Base-by-base conservation (phyloP, 257 asterid genomes). In the Parsonsia alboflavescens region DNA sequence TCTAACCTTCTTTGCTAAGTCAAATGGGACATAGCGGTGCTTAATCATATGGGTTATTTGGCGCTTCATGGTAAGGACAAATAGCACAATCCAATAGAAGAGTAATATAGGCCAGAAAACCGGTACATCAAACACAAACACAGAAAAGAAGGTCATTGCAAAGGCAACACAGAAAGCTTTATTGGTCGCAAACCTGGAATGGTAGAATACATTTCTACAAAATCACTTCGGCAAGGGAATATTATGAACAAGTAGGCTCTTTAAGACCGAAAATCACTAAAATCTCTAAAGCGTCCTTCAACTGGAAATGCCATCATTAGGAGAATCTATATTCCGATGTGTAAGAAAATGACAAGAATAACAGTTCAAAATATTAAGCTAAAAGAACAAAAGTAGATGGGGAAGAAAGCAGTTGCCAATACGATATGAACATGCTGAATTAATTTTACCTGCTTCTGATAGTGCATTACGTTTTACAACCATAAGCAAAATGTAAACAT, bases 81-180 rank as follows among this genome's bases (percentile, higher is more conserved):
- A 86, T 68, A 91, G 90, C 59, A 89, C 93, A 57, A 89, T 64
- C 97, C 97, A 91, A 86, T 91, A 91, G 80, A 78, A 85, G 74
- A 89, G 75, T 81, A 91, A 82, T 77, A 91, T 85, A 49, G 97
- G 97, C 97, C 97, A 91, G 76, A 89, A 91, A 39, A 88, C 97
- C 2, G 93, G 96, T 71, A 91, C 93, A 77, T 91, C 97, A 71
- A 89, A 91, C 79, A 89, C 97, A 71, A 89, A 91, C 79, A 89
- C 70, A 46, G 97, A 89, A 74, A 91, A 89, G 87, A 91, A 86
- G 78, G 97, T 91, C 96, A 91, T 88, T 71, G 81, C 53, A 68
- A 91, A 88, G 56, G 93, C 93, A 63, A 91, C 76, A 70, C 86
- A 86, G 85, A 86, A 81, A 54, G 97, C 96, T 82, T 89, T 91